phyloP scores from a whole-genome alignment of 306 rosid genomes.

The Casuarina glauca region DNA sequence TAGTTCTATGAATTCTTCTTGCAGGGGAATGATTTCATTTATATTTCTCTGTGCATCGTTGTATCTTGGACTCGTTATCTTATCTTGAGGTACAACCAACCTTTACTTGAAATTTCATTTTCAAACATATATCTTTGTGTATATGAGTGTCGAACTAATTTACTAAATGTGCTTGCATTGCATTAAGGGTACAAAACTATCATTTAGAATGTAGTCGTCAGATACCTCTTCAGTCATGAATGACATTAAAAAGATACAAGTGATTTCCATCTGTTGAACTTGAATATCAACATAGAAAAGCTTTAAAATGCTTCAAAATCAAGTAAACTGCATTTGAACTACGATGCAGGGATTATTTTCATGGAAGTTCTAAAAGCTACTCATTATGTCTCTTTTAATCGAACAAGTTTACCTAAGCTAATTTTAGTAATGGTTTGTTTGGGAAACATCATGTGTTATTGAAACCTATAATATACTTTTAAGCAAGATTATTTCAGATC shows the following conservation, averaged over 20 bases:
- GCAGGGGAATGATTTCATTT: constrained; percentile 61
- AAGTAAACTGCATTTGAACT: neutral
- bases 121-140: neutral
- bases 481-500: neutral
- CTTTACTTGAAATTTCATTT: neutral
- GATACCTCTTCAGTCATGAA: neutral
- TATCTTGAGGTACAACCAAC: constrained; percentile 49
- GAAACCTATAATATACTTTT: neutral
- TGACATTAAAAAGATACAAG: neutral
- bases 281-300: neutral
- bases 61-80: constrained; percentile 55
- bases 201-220: neutral
- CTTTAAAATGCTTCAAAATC: neutral
- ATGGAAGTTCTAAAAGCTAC: neutral
- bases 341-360: neutral
- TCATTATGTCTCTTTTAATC: neutral
- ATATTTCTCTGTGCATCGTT: constrained; percentile 40
- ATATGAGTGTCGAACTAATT: neutral
- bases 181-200: neutral
- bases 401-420: neutral
- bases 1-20: constrained; percentile 9
- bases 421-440: neutral
- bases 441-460: neutral
- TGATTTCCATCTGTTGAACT: neutral
- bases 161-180: neutral